Evolutionary conservation across 257 asterid species (phyloP).

Genomic region (Solanum sejunctum): DNA sequence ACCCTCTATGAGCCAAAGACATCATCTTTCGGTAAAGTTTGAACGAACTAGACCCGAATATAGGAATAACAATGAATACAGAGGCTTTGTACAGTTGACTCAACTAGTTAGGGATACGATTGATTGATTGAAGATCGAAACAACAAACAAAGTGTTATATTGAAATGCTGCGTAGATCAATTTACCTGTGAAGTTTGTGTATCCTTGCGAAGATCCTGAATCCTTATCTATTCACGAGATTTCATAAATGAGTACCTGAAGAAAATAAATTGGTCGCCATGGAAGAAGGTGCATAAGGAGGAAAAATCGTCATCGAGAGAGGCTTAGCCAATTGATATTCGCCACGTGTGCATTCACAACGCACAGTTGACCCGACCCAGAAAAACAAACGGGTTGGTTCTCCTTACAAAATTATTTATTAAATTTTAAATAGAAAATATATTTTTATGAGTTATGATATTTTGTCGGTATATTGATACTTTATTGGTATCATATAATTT

Average conservation of each 20-base stretch:
- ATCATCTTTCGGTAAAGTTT: not conserved
- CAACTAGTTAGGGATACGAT: not conserved
- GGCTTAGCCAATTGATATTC: not conserved
- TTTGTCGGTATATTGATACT: no score
- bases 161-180: not conserved
- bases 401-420: not conserved
- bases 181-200: not conserved
- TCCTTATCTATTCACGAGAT: not conserved
- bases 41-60: not conserved
- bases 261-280: not conserved
- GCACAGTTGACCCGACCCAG: not conserved
- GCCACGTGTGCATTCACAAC: not conserved
- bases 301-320: not conserved
- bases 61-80: not conserved
- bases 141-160: not conserved
- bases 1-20: not conserved
- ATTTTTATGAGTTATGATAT: no score
- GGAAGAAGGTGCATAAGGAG: not conserved
- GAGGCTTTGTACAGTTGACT: not conserved
- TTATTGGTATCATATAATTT: no score
- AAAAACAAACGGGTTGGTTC: not conserved
- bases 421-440: no score
- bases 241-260: not conserved
- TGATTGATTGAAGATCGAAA: not conserved
- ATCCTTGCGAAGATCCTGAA: not conserved